Evolutionary conservation across 805 yeast genomes (phyloP).

Genomic region (Candida arabinofermentans): DNA sequence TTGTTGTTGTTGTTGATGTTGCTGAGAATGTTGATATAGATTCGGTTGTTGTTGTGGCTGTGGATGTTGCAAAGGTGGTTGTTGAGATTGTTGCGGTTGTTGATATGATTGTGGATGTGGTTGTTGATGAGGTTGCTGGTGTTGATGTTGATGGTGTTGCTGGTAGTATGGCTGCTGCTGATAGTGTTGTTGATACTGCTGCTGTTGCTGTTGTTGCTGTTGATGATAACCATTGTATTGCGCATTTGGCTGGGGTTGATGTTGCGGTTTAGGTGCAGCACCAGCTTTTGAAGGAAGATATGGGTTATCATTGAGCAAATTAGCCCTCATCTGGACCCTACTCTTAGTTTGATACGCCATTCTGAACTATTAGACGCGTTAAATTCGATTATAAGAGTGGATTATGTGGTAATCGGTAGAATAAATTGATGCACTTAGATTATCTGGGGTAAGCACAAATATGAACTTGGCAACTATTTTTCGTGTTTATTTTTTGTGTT

Average conservation of each 20-base stretch:
- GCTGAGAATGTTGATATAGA: neutral
- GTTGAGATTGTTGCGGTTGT: neutral
- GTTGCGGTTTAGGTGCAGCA: neutral
- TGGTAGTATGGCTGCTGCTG: neutral
- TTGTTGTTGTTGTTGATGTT: neutral
- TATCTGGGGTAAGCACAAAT: no score
- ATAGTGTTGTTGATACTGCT: slow-evolving; percentile 3
- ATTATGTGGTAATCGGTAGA: no score
- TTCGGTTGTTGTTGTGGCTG: neutral
- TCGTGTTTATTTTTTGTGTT: no score
- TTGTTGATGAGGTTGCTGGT: slow-evolving; percentile 2
- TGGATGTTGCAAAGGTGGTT: neutral
- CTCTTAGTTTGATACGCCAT: slow-evolving; percentile 17
- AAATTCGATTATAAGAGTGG: no score
- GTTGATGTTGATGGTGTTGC: slow-evolving; percentile 3
- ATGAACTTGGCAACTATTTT: no score
- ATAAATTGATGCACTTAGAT: no score
- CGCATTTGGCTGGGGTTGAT: slow-evolving; percentile 1
- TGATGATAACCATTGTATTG: neutral
- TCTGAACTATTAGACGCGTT: no score
- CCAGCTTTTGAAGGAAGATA: slow-evolving; percentile 3
- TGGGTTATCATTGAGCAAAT: slow-evolving; percentile 18
- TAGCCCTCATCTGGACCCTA: slow-evolving; percentile 23
- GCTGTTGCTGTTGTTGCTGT: slow-evolving; percentile 1
- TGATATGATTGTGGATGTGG: slow-evolving; percentile 1